Percentiles rank a stretch among this genome's conserved stretches.
Evolutionary conservation across 192 early-diverging fungal species (phyloP).

Genomic region (Geosiphon pyriformis): DNA sequence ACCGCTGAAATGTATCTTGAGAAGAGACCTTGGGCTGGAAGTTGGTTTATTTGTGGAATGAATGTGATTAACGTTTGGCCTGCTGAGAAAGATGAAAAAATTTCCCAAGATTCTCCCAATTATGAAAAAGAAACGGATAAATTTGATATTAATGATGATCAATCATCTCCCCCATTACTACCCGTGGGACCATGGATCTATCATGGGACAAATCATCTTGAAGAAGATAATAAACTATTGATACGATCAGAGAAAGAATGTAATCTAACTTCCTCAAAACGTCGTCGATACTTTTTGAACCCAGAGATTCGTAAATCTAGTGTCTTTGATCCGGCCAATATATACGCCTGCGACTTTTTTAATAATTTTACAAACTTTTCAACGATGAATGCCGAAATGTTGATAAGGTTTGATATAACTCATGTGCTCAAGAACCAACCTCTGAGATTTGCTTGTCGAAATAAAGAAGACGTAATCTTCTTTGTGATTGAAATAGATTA

Average conservation of each 20-base stretch:
- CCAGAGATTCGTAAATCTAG: slow-evolving; percentile 14
- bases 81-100: slow-evolving; percentile 6
- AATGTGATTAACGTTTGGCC: slow-evolving; percentile 33
- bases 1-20: slow-evolving; percentile 25
- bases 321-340: slow-evolving; percentile 24
- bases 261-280: slow-evolving; percentile 17
- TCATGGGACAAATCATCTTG: slow-evolving; percentile 21
- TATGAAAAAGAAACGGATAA: too few relatives aligned
- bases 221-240: slow-evolving; percentile 18
- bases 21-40: slow-evolving; percentile 32
- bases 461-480: slow-evolving; percentile 11
- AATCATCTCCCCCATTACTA: slow-evolving; percentile 9
- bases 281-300: slow-evolving; percentile 26
- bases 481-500: slow-evolving; percentile 26
- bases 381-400: slow-evolving; percentile 28
- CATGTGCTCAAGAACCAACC: slow-evolving; percentile 29
- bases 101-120: too few relatives aligned
- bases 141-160: background rate
- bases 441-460: slow-evolving; percentile 34
- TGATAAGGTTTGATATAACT: slow-evolving; percentile 30
- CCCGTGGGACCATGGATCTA: slow-evolving; percentile 23
- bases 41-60: slow-evolving; percentile 36
- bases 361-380: slow-evolving; percentile 40
- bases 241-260: background rate
- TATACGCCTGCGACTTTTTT: slow-evolving; percentile 36